These are phyloP conservation scores for Dispira simplex DNA, from an alignment of 192 early-diverging fungal species.

Conservation along the genomic window DNA sequence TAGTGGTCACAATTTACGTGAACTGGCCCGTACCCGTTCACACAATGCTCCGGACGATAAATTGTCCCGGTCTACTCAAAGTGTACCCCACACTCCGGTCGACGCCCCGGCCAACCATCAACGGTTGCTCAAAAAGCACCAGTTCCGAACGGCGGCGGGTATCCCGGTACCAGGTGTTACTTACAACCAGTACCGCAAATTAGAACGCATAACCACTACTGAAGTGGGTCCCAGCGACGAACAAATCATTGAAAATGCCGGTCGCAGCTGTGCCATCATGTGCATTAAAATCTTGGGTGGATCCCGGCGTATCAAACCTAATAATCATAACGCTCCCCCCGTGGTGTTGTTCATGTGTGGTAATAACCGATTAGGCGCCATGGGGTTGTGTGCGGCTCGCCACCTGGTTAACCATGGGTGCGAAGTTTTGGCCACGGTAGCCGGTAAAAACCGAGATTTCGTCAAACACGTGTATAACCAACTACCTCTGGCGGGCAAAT, in stretches of 20 bases:
- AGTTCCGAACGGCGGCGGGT: neutral
- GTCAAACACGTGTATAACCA: constrained; percentile 16
- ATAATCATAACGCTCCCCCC: constrained; percentile 60
- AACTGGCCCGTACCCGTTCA: too few relatives aligned
- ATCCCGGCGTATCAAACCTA: constrained; percentile 50
- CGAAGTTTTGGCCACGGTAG: constrained; percentile 37
- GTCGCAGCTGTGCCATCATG: constrained; percentile 51
- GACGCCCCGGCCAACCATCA: neutral
- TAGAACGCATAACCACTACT: constrained; percentile 14
- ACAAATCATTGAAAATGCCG: constrained; percentile 71
- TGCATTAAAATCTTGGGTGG: constrained; percentile 60
- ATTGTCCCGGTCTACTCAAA: neutral
- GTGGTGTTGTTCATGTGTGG: constrained; percentile 56
- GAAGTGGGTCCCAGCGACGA: constrained; percentile 53
- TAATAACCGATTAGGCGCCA: constrained; percentile 57
- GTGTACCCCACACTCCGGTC: constrained; percentile 3
- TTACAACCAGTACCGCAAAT: constrained; percentile 5
- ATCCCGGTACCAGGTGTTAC: neutral
- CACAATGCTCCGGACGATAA: too few relatives aligned
- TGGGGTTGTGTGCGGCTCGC: constrained; percentile 50
- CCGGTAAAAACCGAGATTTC: constrained; percentile 22
- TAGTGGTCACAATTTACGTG: too few relatives aligned
- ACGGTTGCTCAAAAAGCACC: neutral
- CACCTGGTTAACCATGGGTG: constrained; percentile 71
- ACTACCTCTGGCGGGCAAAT: constrained; percentile 14